Evolutionary conservation across 768 basidiomycete species (phyloP).

Genomic region (Crassisporium funariophilum): DNA sequence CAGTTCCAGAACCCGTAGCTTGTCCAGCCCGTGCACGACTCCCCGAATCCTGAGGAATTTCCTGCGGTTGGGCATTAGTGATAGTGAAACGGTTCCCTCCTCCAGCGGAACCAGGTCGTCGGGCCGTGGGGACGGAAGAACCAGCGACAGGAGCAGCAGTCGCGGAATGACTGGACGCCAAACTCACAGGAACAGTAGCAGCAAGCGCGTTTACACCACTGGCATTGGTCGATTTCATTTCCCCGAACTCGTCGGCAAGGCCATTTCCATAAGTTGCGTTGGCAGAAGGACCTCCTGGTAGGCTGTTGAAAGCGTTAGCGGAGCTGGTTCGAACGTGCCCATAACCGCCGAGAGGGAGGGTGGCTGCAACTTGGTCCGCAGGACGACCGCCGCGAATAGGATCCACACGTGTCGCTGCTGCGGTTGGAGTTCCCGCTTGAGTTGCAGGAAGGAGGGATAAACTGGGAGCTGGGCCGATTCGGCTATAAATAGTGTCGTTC

Average conservation of each 20-base stretch:
- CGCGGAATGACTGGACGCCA: slow-evolving; percentile 9
- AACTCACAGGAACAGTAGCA: slow-evolving; percentile 16
- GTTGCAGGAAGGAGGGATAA: slow-evolving; percentile 42
- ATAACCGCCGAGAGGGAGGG: slow-evolving; percentile 22
- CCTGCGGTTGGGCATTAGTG: slow-evolving; percentile 37
- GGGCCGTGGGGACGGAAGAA: slow-evolving; percentile 8
- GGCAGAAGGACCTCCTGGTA: slow-evolving; percentile 13
- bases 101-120: slow-evolving; percentile 29
- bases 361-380: slow-evolving; percentile 18
- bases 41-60: slow-evolving; percentile 27
- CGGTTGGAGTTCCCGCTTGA: slow-evolving; percentile 8
- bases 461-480: slow-evolving; percentile 49
- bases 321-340: slow-evolving; percentile 5
- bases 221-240: slow-evolving; percentile 9
- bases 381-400: slow-evolving; percentile 14
- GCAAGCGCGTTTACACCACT: slow-evolving; percentile 14
- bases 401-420: slow-evolving; percentile 11
- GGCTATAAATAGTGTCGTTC: slow-evolving; percentile 29
- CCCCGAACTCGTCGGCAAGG: slow-evolving; percentile 20
- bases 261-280: slow-evolving; percentile 10
- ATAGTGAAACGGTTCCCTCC: slow-evolving; percentile 40
- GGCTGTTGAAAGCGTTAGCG: slow-evolving; percentile 17
- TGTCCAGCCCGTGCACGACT: slow-evolving; percentile 13
- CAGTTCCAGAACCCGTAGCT: slow-evolving; percentile 13
- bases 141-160: slow-evolving; percentile 12